A percentile compares a stretch with the other conserved stretches of the same genome.
Evolutionary conservation across 1,284 basidiomycete species (phyloP).

Genomic region (Stygiomarasmius scandens): DNA sequence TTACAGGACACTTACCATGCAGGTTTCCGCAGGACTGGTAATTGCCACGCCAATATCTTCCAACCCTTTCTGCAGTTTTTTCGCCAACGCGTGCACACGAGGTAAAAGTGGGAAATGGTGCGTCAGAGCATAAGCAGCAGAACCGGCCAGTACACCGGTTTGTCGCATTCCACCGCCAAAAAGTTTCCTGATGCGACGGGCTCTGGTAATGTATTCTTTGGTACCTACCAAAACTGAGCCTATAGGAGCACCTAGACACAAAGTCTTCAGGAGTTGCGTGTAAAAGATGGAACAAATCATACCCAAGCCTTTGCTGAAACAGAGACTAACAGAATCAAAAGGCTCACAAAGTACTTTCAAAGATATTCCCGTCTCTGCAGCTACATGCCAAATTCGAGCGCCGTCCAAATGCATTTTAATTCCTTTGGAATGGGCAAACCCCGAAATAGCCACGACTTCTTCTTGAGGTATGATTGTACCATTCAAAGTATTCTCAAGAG

Average conservation of each 20-base stretch:
- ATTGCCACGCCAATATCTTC: constrained; percentile 78
- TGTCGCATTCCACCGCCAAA: constrained; percentile 97
- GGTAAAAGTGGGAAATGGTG: constrained; percentile 84
- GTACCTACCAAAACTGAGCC: constrained; percentile 89
- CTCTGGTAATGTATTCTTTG: constrained; percentile 76
- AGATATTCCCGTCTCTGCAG: constrained; percentile 71
- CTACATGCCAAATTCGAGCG: constrained; percentile 94
- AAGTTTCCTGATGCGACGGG: constrained; percentile 88
- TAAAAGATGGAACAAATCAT: constrained; percentile 18
- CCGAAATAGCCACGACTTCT: constrained; percentile 83
- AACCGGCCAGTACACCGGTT: constrained; percentile 80
- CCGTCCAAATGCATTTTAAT: constrained; percentile 93
- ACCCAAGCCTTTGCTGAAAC: constrained; percentile 96
- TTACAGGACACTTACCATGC: constrained; percentile 63
- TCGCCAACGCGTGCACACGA: constrained; percentile 77
- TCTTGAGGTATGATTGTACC: constrained; percentile 93
- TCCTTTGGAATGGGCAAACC: constrained; percentile 69
- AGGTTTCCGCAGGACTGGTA: constrained; percentile 82
- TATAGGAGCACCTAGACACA: constrained; percentile 83
- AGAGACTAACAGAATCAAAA: constrained; percentile 93
- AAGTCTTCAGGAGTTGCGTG: background rate
- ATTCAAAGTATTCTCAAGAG: constrained; percentile 90
- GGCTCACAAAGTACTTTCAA: constrained; percentile 84
- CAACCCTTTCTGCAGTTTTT: constrained; percentile 71
- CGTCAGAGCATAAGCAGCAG: constrained; percentile 85